phyloP scores from a whole-genome alignment of 805 yeast genomes.

The Nakazawaea anatomiae region DNA sequence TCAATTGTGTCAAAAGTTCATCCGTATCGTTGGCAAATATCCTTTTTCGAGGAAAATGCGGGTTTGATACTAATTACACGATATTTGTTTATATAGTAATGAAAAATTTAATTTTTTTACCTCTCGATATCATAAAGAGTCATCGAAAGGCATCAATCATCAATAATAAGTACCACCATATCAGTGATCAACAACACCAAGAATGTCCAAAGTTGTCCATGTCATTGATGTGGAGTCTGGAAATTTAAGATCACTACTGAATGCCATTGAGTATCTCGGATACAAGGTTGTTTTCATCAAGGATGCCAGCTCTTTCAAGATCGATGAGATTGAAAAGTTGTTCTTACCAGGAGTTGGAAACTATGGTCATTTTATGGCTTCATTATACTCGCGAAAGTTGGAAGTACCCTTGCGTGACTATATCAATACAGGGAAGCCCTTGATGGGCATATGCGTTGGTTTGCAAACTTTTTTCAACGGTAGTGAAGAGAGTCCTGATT shows the following conservation, averaged over 20 bases:
- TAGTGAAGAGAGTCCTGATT: constrained; percentile 66
- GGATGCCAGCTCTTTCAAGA: constrained; percentile 47
- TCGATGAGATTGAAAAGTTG: constrained; percentile 45
- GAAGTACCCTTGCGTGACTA: constrained; percentile 61
- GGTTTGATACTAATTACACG: not conserved
- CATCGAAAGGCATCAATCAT: not conserved
- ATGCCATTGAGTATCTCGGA: constrained; percentile 79
- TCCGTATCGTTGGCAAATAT: too few species aligned
- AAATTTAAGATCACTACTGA: constrained; percentile 79
- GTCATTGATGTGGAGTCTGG: constrained; percentile 94
- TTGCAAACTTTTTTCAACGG: constrained; percentile 75
- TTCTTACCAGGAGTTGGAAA: constrained; percentile 97
- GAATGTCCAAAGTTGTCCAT: constrained; percentile 36
- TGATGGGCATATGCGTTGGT: constrained; percentile 98
- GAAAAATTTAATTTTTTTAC: too few species aligned
- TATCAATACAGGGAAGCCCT: constrained; percentile 70
- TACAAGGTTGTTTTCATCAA: constrained; percentile 59
- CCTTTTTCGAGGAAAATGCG: too few species aligned
- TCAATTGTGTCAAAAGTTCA: not conserved
- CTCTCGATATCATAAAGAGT: not conserved
- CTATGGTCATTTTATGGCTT: constrained; percentile 86
- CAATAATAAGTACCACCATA: too few species aligned
- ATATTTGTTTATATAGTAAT: not conserved
- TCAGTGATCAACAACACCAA: not conserved
- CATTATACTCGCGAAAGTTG: constrained; percentile 56